Base-by-base conservation (phyloP, 2,329 filamentous ascomycete species). In the Metarhizium album region DNA sequence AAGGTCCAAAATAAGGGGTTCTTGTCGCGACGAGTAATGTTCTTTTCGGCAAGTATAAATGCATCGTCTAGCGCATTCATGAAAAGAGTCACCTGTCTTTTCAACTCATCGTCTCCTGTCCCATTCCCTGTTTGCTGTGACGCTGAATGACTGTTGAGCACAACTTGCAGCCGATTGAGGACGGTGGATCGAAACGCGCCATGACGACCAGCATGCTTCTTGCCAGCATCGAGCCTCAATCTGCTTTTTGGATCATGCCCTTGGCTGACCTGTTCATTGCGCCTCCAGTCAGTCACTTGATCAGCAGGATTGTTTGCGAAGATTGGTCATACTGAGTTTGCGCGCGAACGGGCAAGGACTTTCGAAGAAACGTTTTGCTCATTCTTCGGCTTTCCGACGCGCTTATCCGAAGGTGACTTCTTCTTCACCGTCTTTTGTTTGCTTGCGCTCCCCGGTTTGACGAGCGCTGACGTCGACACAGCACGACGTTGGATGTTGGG, bases 1-100 rank as follows among this genome's bases (percentile, higher is more conserved):
- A 88, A 63, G 46, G 70, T 70, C 70, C 71, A 78, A 61, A 81
- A 82, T 1, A 82, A 62, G 0, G 76, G 75, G 56, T 82, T 82
- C 7, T 70, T 66, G 22, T 62, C 58, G 23, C 69, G 68, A 2
- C 63, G 60, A 2, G 67, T 68, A 13, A 62, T 56, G 24, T 69
- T 65, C 9, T 64, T 53, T 16, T 68, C 59, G 6, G 78, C 76
- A 51, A 74, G 54, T 0, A 63, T 55, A 53, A 78, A 74, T 33
- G 74, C 68, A n/a, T 67, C 63, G 20, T 70, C 62, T 27, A 82
- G 58, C 3, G 69, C 60, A 22, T 65, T 60, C 58, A 69, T 68
- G 60, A 81, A 82, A 8, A 73, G 59, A 7, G 59, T 59, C 4
- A 66, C 65, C 54, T 79, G 73, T 8, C 64, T 65, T 35, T 71